Percentiles rank a stretch among this genome's conserved stretches.
These are phyloP conservation scores for Fusarium beomiforme DNA, from an alignment of 2,329 filamentous ascomycete species.

Conservation along the genomic window DNA sequence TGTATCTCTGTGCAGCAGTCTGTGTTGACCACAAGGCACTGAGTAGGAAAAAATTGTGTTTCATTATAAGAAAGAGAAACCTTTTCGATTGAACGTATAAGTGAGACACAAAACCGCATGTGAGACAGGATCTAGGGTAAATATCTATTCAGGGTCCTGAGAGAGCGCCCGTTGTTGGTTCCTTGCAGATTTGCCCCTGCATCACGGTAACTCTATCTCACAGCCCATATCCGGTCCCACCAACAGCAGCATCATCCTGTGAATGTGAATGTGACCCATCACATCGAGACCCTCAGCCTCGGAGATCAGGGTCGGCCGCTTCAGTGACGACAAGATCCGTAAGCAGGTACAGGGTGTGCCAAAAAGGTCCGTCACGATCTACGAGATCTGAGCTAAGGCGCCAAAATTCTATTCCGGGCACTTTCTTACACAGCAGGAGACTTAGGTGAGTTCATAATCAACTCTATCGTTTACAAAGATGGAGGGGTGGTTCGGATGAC, in stretches of 20 bases:
- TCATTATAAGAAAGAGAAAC: conserved; percentile 27
- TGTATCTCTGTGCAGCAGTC: conserved; percentile 36
- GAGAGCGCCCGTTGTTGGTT: not conserved
- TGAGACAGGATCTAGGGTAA: conserved; percentile 35
- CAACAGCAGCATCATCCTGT: not conserved
- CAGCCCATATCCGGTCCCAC: conserved; percentile 13
- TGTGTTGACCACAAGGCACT: conserved; percentile 14
- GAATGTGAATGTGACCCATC: not conserved
- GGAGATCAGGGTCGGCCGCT: conserved; percentile 12
- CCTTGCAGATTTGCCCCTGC: conserved; percentile 29
- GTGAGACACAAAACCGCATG: conserved; percentile 8
- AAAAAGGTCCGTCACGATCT: conserved; percentile 8
- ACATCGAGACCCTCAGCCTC: conserved; percentile 7
- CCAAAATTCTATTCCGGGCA: conserved; percentile 5
- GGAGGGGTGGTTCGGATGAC: not conserved
- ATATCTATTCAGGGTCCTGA: conserved; percentile 29
- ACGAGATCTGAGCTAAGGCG: not conserved
- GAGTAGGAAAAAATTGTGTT: conserved; percentile 17
- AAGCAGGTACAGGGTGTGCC: conserved; percentile 2
- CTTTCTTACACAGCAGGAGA: conserved; percentile 7
- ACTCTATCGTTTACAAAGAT: not conserved
- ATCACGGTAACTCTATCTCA: conserved; percentile 29
- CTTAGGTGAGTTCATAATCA: not conserved
- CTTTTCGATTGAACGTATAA: not conserved
- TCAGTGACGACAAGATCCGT: not conserved